Percentiles rank a stretch among this genome's conserved stretches.
phyloP scores from a whole-genome alignment of 2,329 filamentous ascomycete genomes.

The Fusarium musae region DNA sequence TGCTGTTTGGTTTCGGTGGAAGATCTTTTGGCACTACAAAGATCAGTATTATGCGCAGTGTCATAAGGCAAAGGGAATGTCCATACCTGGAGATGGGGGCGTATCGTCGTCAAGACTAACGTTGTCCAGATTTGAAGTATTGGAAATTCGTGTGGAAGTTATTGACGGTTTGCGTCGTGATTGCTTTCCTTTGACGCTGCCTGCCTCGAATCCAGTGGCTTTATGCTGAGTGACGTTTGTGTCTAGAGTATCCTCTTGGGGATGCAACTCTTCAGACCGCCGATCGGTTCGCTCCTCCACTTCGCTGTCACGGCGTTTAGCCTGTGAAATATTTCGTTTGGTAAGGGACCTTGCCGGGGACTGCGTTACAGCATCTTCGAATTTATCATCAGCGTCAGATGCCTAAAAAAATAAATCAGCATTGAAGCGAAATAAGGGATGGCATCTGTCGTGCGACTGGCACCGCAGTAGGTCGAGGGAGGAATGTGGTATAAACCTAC shows the following conservation, averaged over 20 bases:
- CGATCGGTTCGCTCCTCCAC: slow-evolving; percentile 18
- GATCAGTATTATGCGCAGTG: slow-evolving; percentile 31
- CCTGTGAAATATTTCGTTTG: slow-evolving; percentile 53
- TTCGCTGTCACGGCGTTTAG: slow-evolving; percentile 45
- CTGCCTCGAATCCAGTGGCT: slow-evolving; percentile 23
- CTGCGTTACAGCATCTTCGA: slow-evolving; percentile 83
- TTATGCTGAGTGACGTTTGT: slow-evolving; percentile 30
- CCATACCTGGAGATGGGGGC: slow-evolving; percentile 48
- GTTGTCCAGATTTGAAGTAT: slow-evolving; percentile 63
- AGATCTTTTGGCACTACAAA: slow-evolving; percentile 48
- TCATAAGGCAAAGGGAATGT: background rate
- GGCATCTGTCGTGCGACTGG: slow-evolving; percentile 33
- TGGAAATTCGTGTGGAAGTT: slow-evolving; percentile 58
- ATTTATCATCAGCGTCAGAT: slow-evolving; percentile 59
- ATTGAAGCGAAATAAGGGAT: slow-evolving; percentile 20
- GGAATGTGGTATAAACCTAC: slow-evolving; percentile 42
- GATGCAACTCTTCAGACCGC: slow-evolving; percentile 22
- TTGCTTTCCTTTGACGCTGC: slow-evolving; percentile 29
- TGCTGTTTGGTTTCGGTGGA: slow-evolving; percentile 56
- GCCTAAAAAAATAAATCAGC: slow-evolving; percentile 40
- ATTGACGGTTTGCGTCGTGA: slow-evolving; percentile 52
- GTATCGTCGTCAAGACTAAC: slow-evolving; percentile 72
- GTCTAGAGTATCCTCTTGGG: slow-evolving; percentile 13
- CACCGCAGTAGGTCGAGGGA: slow-evolving; percentile 19
- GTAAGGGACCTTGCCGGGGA: slow-evolving; percentile 73